Evolutionary conservation across 129 eudicot species (phyloP), one percentile per base, ranked within the genome.

Genomic region (Scalesia atractyloides): DNA sequence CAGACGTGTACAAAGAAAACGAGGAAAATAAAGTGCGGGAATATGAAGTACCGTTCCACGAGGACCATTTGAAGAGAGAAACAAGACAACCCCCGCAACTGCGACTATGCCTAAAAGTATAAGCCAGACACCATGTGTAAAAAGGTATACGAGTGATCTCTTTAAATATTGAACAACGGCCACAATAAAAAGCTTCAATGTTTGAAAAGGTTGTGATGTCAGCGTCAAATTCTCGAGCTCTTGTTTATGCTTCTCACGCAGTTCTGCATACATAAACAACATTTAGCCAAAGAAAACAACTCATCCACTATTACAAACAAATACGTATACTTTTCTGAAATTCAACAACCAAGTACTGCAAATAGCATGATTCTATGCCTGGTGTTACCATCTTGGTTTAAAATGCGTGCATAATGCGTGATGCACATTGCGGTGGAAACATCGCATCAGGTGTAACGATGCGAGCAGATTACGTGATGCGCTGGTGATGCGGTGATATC

Each of bases 171-270:
- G 83, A 77, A 83, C 36, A 54, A 86, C 24, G 13, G 85, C 85
- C 65, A 77, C 63, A 63, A 26, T 47, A 22, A 83, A 86, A 65
- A 77, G 68, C 83, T 83, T 86, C 2, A 86, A 46, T 30, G 88
- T 83, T 52, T 59, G 81, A 12, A 73, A 17, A 65, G 88, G 91
- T 52, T 86, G 84, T 52, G 81, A 64, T 47, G 82, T 74, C 39
- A 86, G 74, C 17, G 84, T 86, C 65, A 86, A 61, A 57, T 66
- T 81, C 46, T 77, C 82, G n/a, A 86, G 56, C 70, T 86, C 87
- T 64, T 59, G 41, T 73, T 86, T 75, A 52, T 82, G 87, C 77
- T 80, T 83, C 51, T 73, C 74, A 66, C 76, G 77, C 53, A 85
- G 53, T 70, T 81, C 88, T 86, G 63, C 62, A 83, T 18, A 41